Percentiles rank a stretch among this genome's conserved stretches.
phyloP scores from a whole-genome alignment of 495 filamentous ascomycete species.

The Opeltia flavorubescens region DNA sequence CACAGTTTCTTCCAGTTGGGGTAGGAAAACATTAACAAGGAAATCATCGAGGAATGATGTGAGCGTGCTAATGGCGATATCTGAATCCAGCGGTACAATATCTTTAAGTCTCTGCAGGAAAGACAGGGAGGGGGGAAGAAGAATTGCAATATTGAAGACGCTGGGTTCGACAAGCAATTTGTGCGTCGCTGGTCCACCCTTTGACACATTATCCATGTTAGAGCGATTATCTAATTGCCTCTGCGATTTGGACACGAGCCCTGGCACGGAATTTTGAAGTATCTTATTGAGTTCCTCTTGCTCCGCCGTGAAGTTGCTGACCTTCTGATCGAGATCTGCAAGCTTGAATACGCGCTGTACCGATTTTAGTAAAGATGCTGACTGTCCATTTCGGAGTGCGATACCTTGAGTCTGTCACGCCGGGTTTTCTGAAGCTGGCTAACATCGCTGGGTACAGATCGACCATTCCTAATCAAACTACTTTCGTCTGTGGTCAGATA shows the following conservation, averaged over 20 bases:
- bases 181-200: conserved; percentile 50
- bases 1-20: conserved; percentile 90
- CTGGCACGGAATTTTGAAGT: conserved; percentile 78
- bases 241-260: conserved; percentile 70
- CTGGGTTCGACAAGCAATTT: conserved; percentile 88
- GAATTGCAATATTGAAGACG: conserved; percentile 92
- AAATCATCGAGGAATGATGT: conserved; percentile 98
- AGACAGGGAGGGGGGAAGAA: conserved; percentile 83
- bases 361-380: conserved; percentile 13
- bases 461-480: conserved; percentile 32
- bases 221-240: conserved; percentile 22
- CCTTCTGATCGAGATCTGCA: conserved; percentile 64
- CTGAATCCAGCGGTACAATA: conserved; percentile 73
- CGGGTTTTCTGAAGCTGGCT: conserved; percentile 46
- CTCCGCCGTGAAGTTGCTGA: conserved; percentile 58
- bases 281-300: conserved; percentile 85
- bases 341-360: conserved; percentile 72
- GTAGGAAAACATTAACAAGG: conserved; percentile 93
- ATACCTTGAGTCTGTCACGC: conserved; percentile 54
- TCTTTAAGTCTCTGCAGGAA: conserved; percentile 86
- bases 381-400: neutral
- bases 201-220: conserved; percentile 19
- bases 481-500: conserved; percentile 92
- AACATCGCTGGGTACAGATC: conserved; percentile 30
- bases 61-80: conserved; percentile 72